Conservation (phyloP, 257 asterid genomes). For the Petunia secreta region DNA sequence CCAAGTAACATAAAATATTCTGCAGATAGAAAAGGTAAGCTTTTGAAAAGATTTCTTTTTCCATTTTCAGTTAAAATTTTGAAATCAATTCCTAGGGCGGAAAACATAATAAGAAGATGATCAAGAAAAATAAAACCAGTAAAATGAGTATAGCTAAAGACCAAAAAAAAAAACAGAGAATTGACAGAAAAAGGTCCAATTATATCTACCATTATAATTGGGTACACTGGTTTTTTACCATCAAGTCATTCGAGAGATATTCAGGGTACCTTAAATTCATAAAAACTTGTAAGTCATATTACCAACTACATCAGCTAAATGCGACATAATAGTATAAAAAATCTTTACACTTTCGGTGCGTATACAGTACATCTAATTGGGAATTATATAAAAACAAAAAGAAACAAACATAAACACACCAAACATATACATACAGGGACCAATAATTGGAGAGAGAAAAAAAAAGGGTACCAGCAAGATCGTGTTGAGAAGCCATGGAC, state of each 20-base stretch:
- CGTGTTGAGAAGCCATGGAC: constrained; percentile 88
- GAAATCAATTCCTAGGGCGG: not conserved
- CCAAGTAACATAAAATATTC: not conserved
- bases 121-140: not conserved
- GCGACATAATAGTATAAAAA: not conserved
- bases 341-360: not conserved
- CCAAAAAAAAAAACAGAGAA: not conserved
- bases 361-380: too few species aligned
- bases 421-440: not conserved
- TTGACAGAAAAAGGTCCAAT: not conserved
- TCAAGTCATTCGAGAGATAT: too few species aligned
- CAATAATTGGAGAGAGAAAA: not conserved
- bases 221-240: too few species aligned
- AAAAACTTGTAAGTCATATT: too few species aligned
- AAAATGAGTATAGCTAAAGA: constrained; percentile 17
- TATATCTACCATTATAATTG: not conserved
- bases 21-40: not conserved
- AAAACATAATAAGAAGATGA: not conserved
- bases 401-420: not conserved
- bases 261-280: too few species aligned
- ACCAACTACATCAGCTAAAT: not conserved
- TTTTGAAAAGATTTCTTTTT: not conserved
- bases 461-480: constrained; percentile 63
- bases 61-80: not conserved
- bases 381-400: not conserved